Evolutionary conservation across 768 basidiomycete genomes (phyloP).

Genomic region (Mycena galericulata): DNA sequence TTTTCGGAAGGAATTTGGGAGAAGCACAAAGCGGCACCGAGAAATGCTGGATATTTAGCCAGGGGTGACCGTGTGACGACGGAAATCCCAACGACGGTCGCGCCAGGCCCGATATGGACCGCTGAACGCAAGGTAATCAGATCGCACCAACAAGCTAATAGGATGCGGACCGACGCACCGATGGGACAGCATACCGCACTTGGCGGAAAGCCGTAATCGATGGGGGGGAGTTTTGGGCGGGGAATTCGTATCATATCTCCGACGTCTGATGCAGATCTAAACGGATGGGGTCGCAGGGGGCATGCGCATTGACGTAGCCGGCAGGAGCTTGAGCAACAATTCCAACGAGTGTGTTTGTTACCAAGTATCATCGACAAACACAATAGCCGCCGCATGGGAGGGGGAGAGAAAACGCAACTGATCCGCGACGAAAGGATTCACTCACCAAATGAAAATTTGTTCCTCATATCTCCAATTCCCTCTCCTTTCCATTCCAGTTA

Average conservation of each 20-base stretch:
- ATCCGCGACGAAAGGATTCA: neutral
- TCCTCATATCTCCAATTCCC: too few relatives aligned
- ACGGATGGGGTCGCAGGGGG: neutral
- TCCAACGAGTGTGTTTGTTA: neutral
- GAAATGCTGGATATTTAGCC: neutral
- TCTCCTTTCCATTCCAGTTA: neutral
- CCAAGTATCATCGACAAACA: neutral
- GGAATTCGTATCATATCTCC: conserved; percentile 33
- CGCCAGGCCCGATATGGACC: neutral
- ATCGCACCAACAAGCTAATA: neutral
- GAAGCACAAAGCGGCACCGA: conserved; percentile 6
- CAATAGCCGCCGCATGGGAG: too few relatives aligned
- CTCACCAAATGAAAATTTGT: conserved; percentile 1
- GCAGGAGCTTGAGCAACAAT: neutral
- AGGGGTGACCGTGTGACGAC: too few relatives aligned
- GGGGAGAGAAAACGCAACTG: neutral
- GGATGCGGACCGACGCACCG: neutral
- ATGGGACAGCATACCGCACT: conserved; percentile 7
- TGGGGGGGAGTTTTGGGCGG: conserved; percentile 13
- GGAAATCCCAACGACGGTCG: neutral
- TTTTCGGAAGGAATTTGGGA: too few relatives aligned
- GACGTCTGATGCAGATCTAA: conserved; percentile 28
- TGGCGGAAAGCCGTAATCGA: conserved; percentile 19
- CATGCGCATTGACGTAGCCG: neutral
- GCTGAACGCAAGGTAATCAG: neutral